Percentiles rank a stretch among this genome's conserved stretches.
phyloP scores from a whole-genome alignment of 345 rosid genomes.

The Eucalyptus fibrosa region DNA sequence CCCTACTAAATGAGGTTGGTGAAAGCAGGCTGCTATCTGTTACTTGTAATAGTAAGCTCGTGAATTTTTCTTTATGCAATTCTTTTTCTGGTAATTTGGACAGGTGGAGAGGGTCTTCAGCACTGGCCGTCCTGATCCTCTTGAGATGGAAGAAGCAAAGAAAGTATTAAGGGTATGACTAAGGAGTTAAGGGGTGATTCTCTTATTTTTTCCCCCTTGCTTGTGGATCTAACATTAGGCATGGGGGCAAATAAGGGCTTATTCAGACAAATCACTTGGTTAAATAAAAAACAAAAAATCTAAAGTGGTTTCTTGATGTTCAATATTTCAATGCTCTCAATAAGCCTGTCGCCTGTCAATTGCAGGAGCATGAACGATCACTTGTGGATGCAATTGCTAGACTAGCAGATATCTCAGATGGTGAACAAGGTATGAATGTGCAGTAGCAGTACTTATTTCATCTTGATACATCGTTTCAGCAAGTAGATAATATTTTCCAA shows the following conservation, averaged over 20 bases:
- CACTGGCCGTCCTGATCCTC: slow-evolving; percentile 57
- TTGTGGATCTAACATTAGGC: background rate
- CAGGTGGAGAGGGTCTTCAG: slow-evolving; percentile 80
- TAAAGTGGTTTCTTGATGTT: background rate
- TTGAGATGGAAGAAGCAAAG: slow-evolving; percentile 73
- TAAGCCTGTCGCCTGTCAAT: background rate
- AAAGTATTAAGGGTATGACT: slow-evolving; percentile 54
- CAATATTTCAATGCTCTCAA: background rate
- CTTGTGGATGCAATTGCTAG: slow-evolving; percentile 61
- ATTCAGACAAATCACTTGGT: background rate
- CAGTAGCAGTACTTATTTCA: background rate
- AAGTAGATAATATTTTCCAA: background rate
- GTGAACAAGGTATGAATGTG: slow-evolving; percentile 39
- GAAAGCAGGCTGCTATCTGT: background rate
- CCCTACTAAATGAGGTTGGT: slow-evolving; percentile 60
- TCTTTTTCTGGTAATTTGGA: background rate
- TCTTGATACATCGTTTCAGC: background rate
- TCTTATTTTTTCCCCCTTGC: background rate
- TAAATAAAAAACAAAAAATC: background rate
- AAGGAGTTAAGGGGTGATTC: background rate
- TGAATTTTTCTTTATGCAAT: background rate
- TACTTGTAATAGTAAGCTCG: background rate
- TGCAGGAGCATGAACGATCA: slow-evolving; percentile 75
- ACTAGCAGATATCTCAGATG: slow-evolving; percentile 66
- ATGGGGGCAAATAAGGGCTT: background rate